These are phyloP conservation scores for Kalanchoe fedtschenkoi DNA, from an alignment of 164 flowering plant species.

Conservation along the genomic window DNA sequence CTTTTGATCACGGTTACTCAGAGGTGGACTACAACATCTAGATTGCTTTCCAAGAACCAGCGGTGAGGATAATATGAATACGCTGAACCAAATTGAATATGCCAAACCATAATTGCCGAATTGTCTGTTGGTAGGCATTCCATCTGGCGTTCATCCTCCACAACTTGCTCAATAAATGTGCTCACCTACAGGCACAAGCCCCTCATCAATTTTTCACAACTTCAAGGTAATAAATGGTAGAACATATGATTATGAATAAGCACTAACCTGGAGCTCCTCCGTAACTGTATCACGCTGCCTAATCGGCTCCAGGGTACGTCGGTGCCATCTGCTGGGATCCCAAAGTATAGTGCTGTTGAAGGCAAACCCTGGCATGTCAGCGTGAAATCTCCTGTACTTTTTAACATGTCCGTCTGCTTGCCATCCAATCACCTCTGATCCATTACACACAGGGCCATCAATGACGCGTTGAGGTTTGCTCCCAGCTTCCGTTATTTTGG, in stretches of 20 bases:
- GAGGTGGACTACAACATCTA: slow-evolving; percentile 30
- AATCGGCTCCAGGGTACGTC: slow-evolving; percentile 51
- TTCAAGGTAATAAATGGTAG: background rate
- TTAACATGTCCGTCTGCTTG: slow-evolving; percentile 24
- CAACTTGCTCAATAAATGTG: slow-evolving; percentile 62
- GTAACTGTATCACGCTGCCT: slow-evolving; percentile 50
- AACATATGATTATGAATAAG: too few relatives aligned
- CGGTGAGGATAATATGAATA: slow-evolving; percentile 30
- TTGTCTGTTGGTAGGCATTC: slow-evolving; percentile 49
- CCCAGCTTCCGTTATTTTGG: slow-evolving; percentile 24
- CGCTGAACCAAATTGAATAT: slow-evolving; percentile 31
- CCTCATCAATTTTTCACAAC: background rate
- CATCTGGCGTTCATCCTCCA: slow-evolving; percentile 95
- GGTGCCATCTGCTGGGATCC: slow-evolving; percentile 84
- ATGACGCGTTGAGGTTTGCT: slow-evolving; percentile 20
- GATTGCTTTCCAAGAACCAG: slow-evolving; percentile 38
- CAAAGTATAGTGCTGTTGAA: slow-evolving; percentile 84
- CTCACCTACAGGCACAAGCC: slow-evolving; percentile 39
- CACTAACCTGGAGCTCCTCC: slow-evolving; percentile 49
- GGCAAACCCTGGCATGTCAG: slow-evolving; percentile 75
- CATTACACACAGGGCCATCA: slow-evolving; percentile 82
- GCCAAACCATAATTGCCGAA: slow-evolving; percentile 68
- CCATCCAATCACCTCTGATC: slow-evolving; percentile 76
- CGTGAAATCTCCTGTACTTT: slow-evolving; percentile 54
- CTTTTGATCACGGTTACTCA: background rate